A percentile compares a stretch with the other conserved stretches of the same genome.
Conservation (phyloP, 78 protist genomes). For the Dictyostelium capitatum region DNA sequence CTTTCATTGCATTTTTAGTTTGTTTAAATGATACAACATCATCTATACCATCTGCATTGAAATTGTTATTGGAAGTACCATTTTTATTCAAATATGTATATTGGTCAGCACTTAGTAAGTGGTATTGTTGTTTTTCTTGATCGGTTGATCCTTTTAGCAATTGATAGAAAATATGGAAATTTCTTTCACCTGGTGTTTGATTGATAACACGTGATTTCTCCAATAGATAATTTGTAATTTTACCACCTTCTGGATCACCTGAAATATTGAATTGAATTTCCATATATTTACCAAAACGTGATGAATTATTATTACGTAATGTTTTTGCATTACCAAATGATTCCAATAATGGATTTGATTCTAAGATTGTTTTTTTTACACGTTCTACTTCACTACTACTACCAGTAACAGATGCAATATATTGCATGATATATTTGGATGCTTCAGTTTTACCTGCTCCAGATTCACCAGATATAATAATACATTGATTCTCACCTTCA, state of each 20-base stretch:
- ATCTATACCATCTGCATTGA: conserved; percentile 74
- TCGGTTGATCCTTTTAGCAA: conserved; percentile 80
- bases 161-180: conserved; percentile 95
- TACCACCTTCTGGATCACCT: conserved; percentile 93
- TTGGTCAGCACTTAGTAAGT: conserved; percentile 48
- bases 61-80: conserved; percentile 4
- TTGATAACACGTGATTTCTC: conserved; percentile 93
- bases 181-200: conserved; percentile 93
- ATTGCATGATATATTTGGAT: conserved; percentile 82
- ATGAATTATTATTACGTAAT: conserved; percentile 96
- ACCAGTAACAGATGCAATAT: conserved; percentile 83
- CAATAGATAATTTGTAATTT: conserved; percentile 80
- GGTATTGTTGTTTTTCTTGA: neutral
- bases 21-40: conserved; percentile 34
- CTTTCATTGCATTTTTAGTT: conserved; percentile 76
- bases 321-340: conserved; percentile 99
- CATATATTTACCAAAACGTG: conserved; percentile 93
- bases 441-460: conserved; percentile 91
- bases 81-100: conserved; percentile 79
- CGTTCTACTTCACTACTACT: conserved; percentile 89
- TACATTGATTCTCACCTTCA: conserved; percentile 84
- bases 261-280: conserved; percentile 75
- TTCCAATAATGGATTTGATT: conserved; percentile 90
- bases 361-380: conserved; percentile 87
- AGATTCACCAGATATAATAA: conserved; percentile 85